A percentile compares a stretch with the other conserved stretches of the same genome.
These are phyloP conservation scores for Ophiostoma fasciatum DNA, from an alignment of 2,329 filamentous ascomycete species.

Conservation along the genomic window DNA sequence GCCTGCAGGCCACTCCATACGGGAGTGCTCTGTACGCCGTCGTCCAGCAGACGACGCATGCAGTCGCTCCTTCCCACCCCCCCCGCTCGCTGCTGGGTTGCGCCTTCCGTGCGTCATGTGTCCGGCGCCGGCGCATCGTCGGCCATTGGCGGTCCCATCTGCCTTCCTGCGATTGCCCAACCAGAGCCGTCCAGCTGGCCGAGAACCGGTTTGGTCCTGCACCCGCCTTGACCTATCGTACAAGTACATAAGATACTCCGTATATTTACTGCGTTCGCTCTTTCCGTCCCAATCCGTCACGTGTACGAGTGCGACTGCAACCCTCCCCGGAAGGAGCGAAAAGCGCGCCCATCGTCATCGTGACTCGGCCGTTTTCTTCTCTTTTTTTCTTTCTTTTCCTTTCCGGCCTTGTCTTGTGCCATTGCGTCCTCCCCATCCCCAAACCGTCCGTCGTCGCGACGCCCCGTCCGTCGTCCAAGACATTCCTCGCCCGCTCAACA, in stretches of 20 bases:
- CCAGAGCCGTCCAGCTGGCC: not conserved
- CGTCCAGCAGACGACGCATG: too few species aligned
- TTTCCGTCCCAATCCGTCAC: too few species aligned
- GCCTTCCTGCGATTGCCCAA: conserved; percentile 1
- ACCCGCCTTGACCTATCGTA: too few species aligned
- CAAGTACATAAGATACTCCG: too few species aligned
- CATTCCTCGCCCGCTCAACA: not conserved
- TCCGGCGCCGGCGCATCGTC: not conserved
- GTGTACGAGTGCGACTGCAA: too few species aligned
- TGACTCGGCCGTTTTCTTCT: not conserved
- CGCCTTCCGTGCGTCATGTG: conserved; percentile 1
- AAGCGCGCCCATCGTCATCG: not conserved
- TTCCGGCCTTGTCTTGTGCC: not conserved
- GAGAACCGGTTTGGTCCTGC: not conserved
- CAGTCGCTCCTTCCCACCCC: not conserved
- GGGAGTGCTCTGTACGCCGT: too few species aligned
- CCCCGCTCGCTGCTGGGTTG: not conserved
- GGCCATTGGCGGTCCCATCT: not conserved
- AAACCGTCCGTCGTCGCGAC: too few species aligned
- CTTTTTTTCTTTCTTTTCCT: not conserved
- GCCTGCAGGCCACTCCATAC: too few species aligned
- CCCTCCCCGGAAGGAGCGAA: too few species aligned
- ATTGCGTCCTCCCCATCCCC: too few species aligned
- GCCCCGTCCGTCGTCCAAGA: too few species aligned
- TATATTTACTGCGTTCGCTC: too few species aligned